phyloP scores from a whole-genome alignment of 2,329 filamentous ascomycete species.

The Cryphonectria nitschkei region DNA sequence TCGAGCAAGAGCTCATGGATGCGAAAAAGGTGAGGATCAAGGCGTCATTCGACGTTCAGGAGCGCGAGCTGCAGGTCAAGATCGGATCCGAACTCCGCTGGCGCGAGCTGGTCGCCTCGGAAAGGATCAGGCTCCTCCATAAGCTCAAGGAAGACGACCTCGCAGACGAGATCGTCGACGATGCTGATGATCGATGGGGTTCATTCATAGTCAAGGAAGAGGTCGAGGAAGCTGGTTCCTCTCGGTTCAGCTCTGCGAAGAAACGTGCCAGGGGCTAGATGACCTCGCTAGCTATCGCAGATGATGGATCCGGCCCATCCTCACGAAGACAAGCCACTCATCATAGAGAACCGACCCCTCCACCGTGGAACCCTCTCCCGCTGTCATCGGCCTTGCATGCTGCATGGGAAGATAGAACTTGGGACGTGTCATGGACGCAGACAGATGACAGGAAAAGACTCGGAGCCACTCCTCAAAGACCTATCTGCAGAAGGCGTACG shows the following conservation, averaged over 20 bases:
- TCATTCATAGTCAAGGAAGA: slow-evolving; percentile 23
- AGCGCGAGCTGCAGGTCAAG: slow-evolving; percentile 39
- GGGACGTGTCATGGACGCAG: background rate
- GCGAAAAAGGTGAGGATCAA: slow-evolving; percentile 40
- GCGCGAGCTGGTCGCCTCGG: slow-evolving; percentile 49
- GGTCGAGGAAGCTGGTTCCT: slow-evolving; percentile 16
- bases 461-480: background rate
- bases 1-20: slow-evolving; percentile 49
- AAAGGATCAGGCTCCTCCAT: slow-evolving; percentile 47
- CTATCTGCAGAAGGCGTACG: background rate
- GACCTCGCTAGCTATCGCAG: background rate
- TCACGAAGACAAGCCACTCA: slow-evolving; percentile 5
- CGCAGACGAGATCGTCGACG: slow-evolving; percentile 39
- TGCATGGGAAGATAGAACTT: slow-evolving; percentile 11
- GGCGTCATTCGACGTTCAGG: slow-evolving; percentile 35
- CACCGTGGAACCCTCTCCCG: slow-evolving; percentile 13
- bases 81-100: slow-evolving; percentile 52
- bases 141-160: slow-evolving; percentile 49
- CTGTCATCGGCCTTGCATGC: slow-evolving; percentile 12
- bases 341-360: slow-evolving; percentile 14
- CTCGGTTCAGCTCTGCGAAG: slow-evolving; percentile 15
- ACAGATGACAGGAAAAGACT: background rate
- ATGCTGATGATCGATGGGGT: slow-evolving; percentile 25
- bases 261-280: background rate
- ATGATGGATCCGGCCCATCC: background rate